phyloP scores from a whole-genome alignment of 768 basidiomycete genomes.

The Leccinum aurantiacum region DNA sequence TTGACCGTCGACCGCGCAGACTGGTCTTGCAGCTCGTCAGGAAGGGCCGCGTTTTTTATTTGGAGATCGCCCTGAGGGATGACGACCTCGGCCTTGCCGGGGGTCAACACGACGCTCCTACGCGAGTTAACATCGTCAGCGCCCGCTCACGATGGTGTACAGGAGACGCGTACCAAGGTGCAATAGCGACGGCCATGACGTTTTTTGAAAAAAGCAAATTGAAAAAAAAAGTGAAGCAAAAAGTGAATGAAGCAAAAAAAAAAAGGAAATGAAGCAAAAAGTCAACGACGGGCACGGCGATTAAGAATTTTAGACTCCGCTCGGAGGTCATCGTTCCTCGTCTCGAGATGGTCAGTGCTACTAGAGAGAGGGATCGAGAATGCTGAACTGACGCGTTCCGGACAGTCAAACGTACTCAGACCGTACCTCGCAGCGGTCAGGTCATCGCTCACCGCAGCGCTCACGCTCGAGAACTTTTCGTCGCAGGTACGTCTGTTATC shows the following conservation, averaged over 20 bases:
- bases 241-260: not conserved
- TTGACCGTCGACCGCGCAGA: slow-evolving; percentile 66
- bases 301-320: slow-evolving; percentile 48
- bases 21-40: slow-evolving; percentile 64
- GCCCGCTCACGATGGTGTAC: slow-evolving; percentile 5
- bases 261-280: not conserved
- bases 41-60: slow-evolving; percentile 82
- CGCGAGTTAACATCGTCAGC: not conserved
- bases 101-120: slow-evolving; percentile 64
- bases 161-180: slow-evolving; percentile 55
- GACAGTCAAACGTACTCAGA: slow-evolving; percentile 89
- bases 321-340: slow-evolving; percentile 8
- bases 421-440: slow-evolving; percentile 96
- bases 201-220: slow-evolving; percentile 9
- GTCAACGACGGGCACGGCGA: not conserved
- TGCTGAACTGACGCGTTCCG: slow-evolving; percentile 9
- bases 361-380: not conserved
- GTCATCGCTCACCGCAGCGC: slow-evolving; percentile 94
- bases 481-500: slow-evolving; percentile 54
- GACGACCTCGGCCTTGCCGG: slow-evolving; percentile 57
- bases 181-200: slow-evolving; percentile 61
- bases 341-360: slow-evolving; percentile 50
- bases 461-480: slow-evolving; percentile 96
- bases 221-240: not conserved
- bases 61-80: slow-evolving; percentile 65